These are phyloP conservation scores for Suhomyces sp. DNA, from an alignment of 805 yeast species.

Conservation along the genomic window DNA sequence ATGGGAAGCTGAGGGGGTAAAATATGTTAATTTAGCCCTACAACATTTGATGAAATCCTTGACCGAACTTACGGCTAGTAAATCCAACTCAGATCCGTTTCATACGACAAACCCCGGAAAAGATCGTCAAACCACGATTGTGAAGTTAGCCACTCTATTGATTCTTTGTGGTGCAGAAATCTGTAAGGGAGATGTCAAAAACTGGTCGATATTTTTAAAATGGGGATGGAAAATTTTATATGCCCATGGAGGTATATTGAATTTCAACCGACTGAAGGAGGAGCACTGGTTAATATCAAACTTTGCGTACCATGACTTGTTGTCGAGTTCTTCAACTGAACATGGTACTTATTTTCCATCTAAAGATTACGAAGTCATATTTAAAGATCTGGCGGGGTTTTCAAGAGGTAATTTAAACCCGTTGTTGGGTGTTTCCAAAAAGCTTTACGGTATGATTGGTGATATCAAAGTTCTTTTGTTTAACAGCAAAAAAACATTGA, in stretches of 20 bases:
- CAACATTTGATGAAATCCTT: constrained; percentile 32
- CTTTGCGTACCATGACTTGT: constrained; percentile 77
- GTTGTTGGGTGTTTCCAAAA: constrained; percentile 68
- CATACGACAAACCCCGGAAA: background rate
- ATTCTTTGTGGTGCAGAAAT: constrained; percentile 78
- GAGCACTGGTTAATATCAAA: constrained; percentile 73
- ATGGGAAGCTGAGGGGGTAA: constrained; percentile 48
- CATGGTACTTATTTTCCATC: constrained; percentile 65
- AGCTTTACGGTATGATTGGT: constrained; percentile 63
- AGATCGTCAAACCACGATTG: constrained; percentile 34
- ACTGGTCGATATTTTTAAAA: constrained; percentile 67
- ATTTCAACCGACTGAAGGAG: constrained; percentile 50
- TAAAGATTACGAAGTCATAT: constrained; percentile 54
- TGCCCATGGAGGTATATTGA: constrained; percentile 61
- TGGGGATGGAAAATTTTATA: constrained; percentile 64
- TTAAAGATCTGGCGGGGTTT: constrained; percentile 33
- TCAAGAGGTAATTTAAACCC: constrained; percentile 57
- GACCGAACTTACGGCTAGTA: constrained; percentile 22
- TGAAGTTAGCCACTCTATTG: constrained; percentile 61
- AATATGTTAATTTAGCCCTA: constrained; percentile 48
- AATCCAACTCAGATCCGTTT: background rate
- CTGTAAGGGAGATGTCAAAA: constrained; percentile 74
- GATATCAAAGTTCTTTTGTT: constrained; percentile 62
- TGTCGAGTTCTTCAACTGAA: constrained; percentile 58
- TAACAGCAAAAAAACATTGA: constrained; percentile 40